Conservation (phyloP, 768 basidiomycete species). For the Amyloporia xantha region DNA sequence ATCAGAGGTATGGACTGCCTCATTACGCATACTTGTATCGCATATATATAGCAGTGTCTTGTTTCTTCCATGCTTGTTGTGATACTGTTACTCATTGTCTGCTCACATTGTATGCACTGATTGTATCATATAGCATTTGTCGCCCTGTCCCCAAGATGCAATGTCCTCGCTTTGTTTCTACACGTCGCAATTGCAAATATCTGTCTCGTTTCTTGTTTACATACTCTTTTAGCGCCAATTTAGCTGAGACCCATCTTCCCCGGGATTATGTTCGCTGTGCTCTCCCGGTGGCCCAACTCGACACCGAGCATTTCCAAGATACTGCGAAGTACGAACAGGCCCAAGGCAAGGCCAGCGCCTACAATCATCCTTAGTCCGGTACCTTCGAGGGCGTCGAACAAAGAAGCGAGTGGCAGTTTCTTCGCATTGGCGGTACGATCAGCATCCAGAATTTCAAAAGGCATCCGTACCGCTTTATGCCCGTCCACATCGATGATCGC, state of each 20-base stretch:
- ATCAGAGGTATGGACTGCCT: not conserved
- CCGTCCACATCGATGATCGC: slow-evolving; percentile 7
- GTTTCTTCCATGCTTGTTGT: too few species aligned
- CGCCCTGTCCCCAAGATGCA: too few species aligned
- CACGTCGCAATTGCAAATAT: too few species aligned
- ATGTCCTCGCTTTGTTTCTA: too few species aligned
- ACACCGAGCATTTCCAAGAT: too few species aligned
- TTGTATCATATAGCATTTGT: slow-evolving; percentile 6
- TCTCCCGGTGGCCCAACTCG: too few species aligned
- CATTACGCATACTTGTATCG: not conserved
- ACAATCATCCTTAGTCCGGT: slow-evolving; percentile 27
- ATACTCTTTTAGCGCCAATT: too few species aligned
- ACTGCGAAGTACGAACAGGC: not conserved
- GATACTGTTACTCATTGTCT: slow-evolving; percentile 1
- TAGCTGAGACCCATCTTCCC: too few species aligned
- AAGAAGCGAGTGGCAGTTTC: slow-evolving; percentile 17
- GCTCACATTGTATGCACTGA: slow-evolving; percentile 4
- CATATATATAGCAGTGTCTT: slow-evolving; percentile 2
- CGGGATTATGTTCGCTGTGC: too few species aligned
- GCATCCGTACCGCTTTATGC: slow-evolving; percentile 22
- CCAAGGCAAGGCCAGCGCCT: slow-evolving; percentile 18
- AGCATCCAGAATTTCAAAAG: slow-evolving; percentile 38
- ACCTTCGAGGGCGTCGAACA: slow-evolving; percentile 37
- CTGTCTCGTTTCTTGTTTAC: too few species aligned
- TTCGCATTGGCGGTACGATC: slow-evolving; percentile 22